Percentiles rank a stretch among this genome's conserved stretches.
Conservation (phyloP, 495 filamentous ascomycete species). For the Neurospora cerealis region DNA sequence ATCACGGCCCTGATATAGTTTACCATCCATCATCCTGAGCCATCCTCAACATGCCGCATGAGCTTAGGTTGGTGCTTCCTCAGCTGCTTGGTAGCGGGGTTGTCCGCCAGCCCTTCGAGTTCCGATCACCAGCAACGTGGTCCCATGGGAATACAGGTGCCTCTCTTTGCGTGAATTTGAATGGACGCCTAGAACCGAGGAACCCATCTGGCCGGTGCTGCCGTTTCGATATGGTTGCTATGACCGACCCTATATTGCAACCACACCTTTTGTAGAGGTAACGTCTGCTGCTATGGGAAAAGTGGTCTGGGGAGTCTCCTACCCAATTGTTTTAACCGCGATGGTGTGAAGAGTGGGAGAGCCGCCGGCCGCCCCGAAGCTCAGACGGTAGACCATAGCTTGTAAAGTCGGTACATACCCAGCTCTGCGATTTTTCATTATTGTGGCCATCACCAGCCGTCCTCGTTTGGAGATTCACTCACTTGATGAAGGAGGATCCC, state of each 20-base stretch:
- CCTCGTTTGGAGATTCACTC: background rate
- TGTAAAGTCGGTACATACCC: background rate
- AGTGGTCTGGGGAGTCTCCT: background rate
- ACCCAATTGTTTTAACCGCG: background rate
- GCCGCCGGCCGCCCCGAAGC: background rate
- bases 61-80: background rate
- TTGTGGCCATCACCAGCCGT: background rate
- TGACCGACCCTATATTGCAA: slow-evolving; percentile 19
- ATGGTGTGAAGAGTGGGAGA: background rate
- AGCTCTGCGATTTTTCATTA: background rate
- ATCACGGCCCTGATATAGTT: background rate
- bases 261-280: slow-evolving; percentile 7
- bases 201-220: slow-evolving; percentile 8
- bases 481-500: background rate
- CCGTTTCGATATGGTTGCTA: slow-evolving; percentile 2
- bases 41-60: background rate
- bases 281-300: background rate
- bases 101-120: background rate
- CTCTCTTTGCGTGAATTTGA: background rate
- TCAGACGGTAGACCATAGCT: background rate
- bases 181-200: slow-evolving; percentile 2
- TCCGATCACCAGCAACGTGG: background rate
- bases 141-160: background rate
- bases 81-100: slow-evolving; percentile 1
- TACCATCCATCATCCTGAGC: background rate